Base-by-base conservation (phyloP, 148 eudicot genomes). In the Vaccinium darrowii region DNA sequence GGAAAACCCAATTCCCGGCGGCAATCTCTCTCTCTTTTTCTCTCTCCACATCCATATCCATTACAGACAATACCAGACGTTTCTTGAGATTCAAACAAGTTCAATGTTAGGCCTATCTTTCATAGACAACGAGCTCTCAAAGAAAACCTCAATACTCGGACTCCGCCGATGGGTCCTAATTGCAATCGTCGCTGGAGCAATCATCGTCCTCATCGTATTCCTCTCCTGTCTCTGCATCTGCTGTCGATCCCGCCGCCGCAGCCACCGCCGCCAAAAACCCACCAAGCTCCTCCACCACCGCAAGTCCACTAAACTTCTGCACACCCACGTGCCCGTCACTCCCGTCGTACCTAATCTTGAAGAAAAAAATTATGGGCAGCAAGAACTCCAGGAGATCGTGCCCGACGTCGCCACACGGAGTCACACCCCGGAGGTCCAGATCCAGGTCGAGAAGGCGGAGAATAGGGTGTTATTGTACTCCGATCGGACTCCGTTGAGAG, bases 111-210 rank as follows among this genome's bases (percentile, higher is more conserved):
- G 92, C 78, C 95, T 85, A 78, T 94, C 89, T 90, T 93, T 92
- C 74, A 82, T 90, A 7, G 89, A 94, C 93, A 79, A 90, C 19
- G 88, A 94, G 88, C 92, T 97, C 7, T 97, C 98, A 12, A 95
- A 93, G 85, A 91, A 91, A 33, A 97, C 99, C 8, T 92, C 98
- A 49, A 95, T 97, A 53, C 95, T 97, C 92, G 99, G 99, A 2
- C 90, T 97, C n/a, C 90, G 91, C 0, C 83, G 95, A 47, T 95
- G 98, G 96, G 92, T 93, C 5, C 98, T 97, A 78, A 92, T 97
- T 90, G 95, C 98, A 60, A 88, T 97, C 58, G 87, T 97, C 85
- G 92, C 94, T 11, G 98, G 98, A 30, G 94, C 93, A 25, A 81
- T 88, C 18, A 92, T 97, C 80, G 96, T 95, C 79, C 90, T 97